Evolutionary conservation across 441 rosid species (phyloP).

Genomic region (Pelargonium citronellum): DNA sequence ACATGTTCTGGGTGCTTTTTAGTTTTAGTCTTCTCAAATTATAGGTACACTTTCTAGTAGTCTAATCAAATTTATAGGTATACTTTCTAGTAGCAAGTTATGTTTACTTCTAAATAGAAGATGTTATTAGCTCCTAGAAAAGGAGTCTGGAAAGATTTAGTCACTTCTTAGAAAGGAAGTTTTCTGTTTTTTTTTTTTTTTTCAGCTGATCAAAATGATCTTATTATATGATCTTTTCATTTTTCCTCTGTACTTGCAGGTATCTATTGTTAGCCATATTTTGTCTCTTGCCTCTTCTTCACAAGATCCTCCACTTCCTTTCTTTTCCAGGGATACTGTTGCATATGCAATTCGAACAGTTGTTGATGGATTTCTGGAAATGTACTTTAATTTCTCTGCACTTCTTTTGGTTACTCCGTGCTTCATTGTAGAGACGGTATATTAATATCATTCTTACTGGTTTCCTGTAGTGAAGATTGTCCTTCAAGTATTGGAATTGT

Average conservation of each 20-base stretch:
- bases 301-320: conserved; percentile 63
- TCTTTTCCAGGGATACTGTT: conserved; percentile 59
- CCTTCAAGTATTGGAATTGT: conserved; percentile 45
- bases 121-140: neutral
- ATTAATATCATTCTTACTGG: conserved; percentile 22
- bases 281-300: conserved; percentile 67
- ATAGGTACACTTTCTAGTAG: neutral
- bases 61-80: neutral
- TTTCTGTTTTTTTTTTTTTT: neutral
- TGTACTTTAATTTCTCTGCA: conserved; percentile 34
- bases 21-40: neutral
- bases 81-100: neutral
- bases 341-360: conserved; percentile 66
- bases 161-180: conserved; percentile 4
- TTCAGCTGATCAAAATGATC: neutral
- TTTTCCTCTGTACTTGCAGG: conserved; percentile 45
- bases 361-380: conserved; percentile 92
- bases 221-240: conserved; percentile 6
- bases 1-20: neutral
- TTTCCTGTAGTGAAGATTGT: conserved; percentile 49
- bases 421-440: conserved; percentile 12
- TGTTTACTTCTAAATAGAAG: neutral
- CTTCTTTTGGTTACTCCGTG: conserved; percentile 19
- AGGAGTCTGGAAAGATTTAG: neutral
- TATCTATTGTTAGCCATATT: conserved; percentile 79